These are phyloP conservation scores for Closterium sp. DNA, from an alignment of 139 green algal genomes.

Conservation along the genomic window DNA sequence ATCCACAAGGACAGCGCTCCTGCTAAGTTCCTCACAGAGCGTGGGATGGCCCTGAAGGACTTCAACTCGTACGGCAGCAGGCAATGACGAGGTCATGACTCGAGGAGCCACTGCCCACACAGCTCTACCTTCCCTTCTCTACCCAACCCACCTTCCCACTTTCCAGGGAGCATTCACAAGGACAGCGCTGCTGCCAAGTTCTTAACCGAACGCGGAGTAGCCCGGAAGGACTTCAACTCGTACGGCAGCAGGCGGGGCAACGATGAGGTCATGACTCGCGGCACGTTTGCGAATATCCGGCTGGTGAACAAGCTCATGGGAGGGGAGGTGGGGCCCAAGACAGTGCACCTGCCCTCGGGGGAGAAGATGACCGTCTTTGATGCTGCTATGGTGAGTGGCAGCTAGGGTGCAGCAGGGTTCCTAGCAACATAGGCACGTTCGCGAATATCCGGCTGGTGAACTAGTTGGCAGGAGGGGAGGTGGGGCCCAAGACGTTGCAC, in stretches of 20 bases:
- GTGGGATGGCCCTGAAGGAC: constrained; percentile 35
- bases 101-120: background rate
- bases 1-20: constrained; percentile 14
- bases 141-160: background rate
- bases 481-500: constrained; percentile 49
- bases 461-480: constrained; percentile 49
- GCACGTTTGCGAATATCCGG: constrained; percentile 56
- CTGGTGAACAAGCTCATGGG: constrained; percentile 49
- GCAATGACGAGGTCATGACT: constrained; percentile 51
- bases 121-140: too few relatives aligned
- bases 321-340: constrained; percentile 43
- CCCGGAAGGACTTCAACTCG: constrained; percentile 50
- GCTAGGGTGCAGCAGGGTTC: too few relatives aligned
- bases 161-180: constrained; percentile 12
- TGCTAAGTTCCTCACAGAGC: constrained; percentile 23
- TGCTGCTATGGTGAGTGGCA: constrained; percentile 44
- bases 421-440: constrained; percentile 46
- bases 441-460: constrained; percentile 55
- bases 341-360: constrained; percentile 22
- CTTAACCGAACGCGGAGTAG: constrained; percentile 17
- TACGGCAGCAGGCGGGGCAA: constrained; percentile 51
- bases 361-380: constrained; percentile 50
- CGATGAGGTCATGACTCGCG: constrained; percentile 53
- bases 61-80: constrained; percentile 51
- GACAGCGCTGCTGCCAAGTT: constrained; percentile 49